Base-by-base conservation (phyloP, 2,329 filamentous ascomycete genomes). In the Colletotrichum truncatum region DNA sequence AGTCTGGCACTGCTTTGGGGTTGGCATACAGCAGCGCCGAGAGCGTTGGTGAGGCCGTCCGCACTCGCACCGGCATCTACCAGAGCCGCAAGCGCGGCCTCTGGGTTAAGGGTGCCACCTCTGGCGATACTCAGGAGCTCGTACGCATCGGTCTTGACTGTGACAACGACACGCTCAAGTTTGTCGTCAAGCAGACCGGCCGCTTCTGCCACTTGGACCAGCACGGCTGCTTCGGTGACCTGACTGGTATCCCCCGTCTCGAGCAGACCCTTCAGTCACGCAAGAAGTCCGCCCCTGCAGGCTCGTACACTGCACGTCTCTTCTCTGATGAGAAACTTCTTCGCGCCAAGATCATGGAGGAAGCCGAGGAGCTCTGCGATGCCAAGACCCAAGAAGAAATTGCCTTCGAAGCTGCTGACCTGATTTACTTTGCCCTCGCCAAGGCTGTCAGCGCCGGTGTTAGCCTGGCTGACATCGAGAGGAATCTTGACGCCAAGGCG, bases 331-430 rank as follows among this genome's bases (percentile, higher is more conserved):
- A 93, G 71, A 94, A 97, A 77, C 86, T 99, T 59, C 81, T 98
- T 57, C 87, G 93, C 43, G 96, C 96, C 3, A 99, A 99, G 85
- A 98, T 99, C 60, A 97, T 98, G 89, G 96, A 99, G 78, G 96
- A 99, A 78, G 96, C 96, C 0, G 93, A 97, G 74, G 96, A 99
- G 81, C 85, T 99, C 41, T 98, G 95, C 74, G 89, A 96, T 69
- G 95, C 96, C 14, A 89, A 89, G 70, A 90, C 89, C 0, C 91
- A 92, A 66, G 86, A 94, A 68, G 92, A 98, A 12, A 87, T 97
- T 67, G 93, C 96, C 2, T 97, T 97, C 68, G 96, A 99, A 78
- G 94, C 96, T 8, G 96, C 96, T 0, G 96, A 99, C 75, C 82
- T 99, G 60, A 89, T 99, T 56, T 99, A 98, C 82, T 99, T 99